Evolutionary conservation across 2,329 filamentous ascomycete genomes (phyloP).

Genomic region (Fusarium multiceps): DNA sequence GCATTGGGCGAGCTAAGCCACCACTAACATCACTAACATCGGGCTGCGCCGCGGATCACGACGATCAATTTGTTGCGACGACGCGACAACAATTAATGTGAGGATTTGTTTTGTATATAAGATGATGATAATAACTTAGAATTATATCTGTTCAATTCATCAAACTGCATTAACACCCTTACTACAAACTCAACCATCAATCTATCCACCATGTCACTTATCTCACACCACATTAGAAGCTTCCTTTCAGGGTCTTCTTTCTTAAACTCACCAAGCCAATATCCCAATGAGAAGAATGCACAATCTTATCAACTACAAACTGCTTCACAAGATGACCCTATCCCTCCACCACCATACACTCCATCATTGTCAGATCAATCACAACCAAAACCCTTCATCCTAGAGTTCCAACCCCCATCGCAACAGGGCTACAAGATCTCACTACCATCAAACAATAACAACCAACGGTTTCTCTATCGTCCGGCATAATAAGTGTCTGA

Average conservation of each 20-base stretch:
- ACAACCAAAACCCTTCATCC: neutral
- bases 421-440: constrained; percentile 4
- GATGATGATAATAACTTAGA: accelerated
- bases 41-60: constrained; percentile 2
- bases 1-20: constrained; percentile 22
- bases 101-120: neutral
- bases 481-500: neutral
- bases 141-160: too few relatives aligned
- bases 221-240: constrained; percentile 11
- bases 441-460: neutral
- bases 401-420: constrained; percentile 23
- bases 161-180: neutral
- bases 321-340: neutral
- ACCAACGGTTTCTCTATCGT: constrained; percentile 13
- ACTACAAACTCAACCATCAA: neutral
- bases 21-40: neutral
- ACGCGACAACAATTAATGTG: neutral
- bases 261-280: neutral
- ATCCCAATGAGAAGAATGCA: constrained; percentile 1
- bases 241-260: constrained; percentile 5
- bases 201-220: neutral
- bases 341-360: constrained; percentile 11
- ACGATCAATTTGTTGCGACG: neutral
- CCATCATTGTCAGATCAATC: neutral
- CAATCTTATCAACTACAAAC: constrained; percentile 8